A percentile compares a stretch with the other conserved stretches of the same genome.
Evolutionary conservation across 2,329 filamentous ascomycete genomes (phyloP).

Genomic region (Dactylella cylindrospora): DNA sequence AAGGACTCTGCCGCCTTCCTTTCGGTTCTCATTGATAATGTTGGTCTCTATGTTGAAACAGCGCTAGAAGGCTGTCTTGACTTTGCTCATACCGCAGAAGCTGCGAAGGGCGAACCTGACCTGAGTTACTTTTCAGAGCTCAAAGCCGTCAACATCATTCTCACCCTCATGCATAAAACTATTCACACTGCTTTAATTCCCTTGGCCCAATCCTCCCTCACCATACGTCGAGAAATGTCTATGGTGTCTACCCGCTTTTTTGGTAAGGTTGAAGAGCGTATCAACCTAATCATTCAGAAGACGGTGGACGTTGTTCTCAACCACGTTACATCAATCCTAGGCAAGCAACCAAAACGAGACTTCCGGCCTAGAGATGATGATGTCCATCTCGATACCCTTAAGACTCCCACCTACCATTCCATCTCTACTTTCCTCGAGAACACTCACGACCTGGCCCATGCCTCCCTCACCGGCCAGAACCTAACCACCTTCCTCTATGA

Average conservation of each 20-base stretch:
- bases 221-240: slow-evolving; percentile 82
- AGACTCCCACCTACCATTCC: slow-evolving; percentile 79
- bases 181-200: slow-evolving; percentile 87
- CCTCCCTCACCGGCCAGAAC: slow-evolving; percentile 79
- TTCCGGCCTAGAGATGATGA: slow-evolving; percentile 84
- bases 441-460: slow-evolving; percentile 63
- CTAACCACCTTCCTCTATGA: slow-evolving; percentile 79
- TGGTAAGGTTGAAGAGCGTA: slow-evolving; percentile 72
- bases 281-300: slow-evolving; percentile 69
- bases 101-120: slow-evolving; percentile 79
- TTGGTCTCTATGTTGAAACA: slow-evolving; percentile 62
- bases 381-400: slow-evolving; percentile 69
- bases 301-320: slow-evolving; percentile 72
- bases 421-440: slow-evolving; percentile 78
- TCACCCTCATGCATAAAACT: slow-evolving; percentile 89
- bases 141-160: slow-evolving; percentile 79
- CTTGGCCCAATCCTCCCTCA: slow-evolving; percentile 84
- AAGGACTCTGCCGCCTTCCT: slow-evolving; percentile 41
- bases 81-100: slow-evolving; percentile 73
- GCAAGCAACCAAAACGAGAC: slow-evolving; percentile 80
- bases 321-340: slow-evolving; percentile 72
- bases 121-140: slow-evolving; percentile 77
- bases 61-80: slow-evolving; percentile 71
- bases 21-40: slow-evolving; percentile 42
- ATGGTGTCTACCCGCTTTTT: slow-evolving; percentile 59